Evolutionary conservation across 176 grass and related monocot species (phyloP), one percentile per base, ranked within the genome.

Genomic region (Lolium multiflorum): DNA sequence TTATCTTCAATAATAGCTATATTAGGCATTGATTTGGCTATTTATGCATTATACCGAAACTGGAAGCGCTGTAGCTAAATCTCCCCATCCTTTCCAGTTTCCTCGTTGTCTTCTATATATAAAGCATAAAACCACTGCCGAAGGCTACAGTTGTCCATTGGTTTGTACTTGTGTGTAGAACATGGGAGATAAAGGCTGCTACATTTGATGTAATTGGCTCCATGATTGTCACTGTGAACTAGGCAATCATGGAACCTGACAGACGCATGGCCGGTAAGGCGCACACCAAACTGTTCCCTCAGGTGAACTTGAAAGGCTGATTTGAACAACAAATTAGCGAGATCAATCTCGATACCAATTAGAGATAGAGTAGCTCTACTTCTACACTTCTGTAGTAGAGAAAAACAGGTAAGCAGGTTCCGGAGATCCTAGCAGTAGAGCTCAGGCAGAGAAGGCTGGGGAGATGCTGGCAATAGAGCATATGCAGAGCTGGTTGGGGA

Each of bases 1-100:
- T 84, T 38, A 57, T 75, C 59, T 26, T 74, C 48, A 91, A 75
- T 68, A 11, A 76, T 70, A 76, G 25, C 0, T 84, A 43, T 66
- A 18, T 22, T 10, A 78, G 20, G 12, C 60, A 77, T 46, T 7
- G 14, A 28, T 76, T 26, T 71, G 52, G 58, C 62, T 39, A 77
- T n/a, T 35, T 35, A 35, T 35, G 31, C 31, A 35, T 35, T 35
- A 35, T 64, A 13, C 47, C 57, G 64, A 51, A 64, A 64, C 35
- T 35, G 6, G 55, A 87, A 16, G 18, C 41, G 0, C 22, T 84
- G 1, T 86, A 72, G 52, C 20, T 4, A 54, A 80, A 78, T 72
- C 38, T 71, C 3, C 17, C 14, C 66, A 79, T 11, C 9, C 47
- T 74, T 56, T 17, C 52, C 9, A 83, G 5, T 41, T 43, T 75